A percentile compares a stretch with the other conserved stretches of the same genome.
Conservation (phyloP, 495 filamentous ascomycete species). For the Tricharina praecox region DNA sequence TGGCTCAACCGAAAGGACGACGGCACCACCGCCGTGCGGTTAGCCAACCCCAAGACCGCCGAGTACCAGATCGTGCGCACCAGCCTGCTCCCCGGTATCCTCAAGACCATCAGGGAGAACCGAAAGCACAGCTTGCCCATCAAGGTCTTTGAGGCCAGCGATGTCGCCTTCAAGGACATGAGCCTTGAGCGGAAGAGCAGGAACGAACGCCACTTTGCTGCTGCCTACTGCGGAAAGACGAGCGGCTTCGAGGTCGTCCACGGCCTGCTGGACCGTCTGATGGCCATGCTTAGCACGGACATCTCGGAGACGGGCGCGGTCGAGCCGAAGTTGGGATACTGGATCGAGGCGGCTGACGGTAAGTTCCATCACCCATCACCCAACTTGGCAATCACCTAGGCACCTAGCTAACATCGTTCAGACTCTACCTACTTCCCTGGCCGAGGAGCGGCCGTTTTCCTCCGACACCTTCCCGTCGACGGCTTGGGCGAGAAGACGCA, state of each 20-base stretch:
- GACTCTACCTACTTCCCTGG: conserved; percentile 82
- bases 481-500: not conserved
- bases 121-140: conserved; percentile 77
- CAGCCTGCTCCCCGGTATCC: conserved; percentile 66
- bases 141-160: conserved; percentile 81
- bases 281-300: conserved; percentile 75
- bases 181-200: conserved; percentile 60
- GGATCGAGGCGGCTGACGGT: conserved; percentile 81
- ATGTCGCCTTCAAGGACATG: conserved; percentile 78
- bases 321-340: conserved; percentile 55
- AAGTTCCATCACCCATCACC: conserved; percentile 27
- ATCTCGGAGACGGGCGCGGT: conserved; percentile 42
- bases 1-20: conserved; percentile 90
- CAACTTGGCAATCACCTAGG: conserved; percentile 1
- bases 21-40: conserved; percentile 64
- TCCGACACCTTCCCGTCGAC: conserved; percentile 34
- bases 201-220: conserved; percentile 88
- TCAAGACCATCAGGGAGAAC: conserved; percentile 94
- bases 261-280: conserved; percentile 75
- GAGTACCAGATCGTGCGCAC: conserved; percentile 97
- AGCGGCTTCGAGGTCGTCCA: conserved; percentile 93
- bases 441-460: conserved; percentile 66
- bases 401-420: conserved; percentile 18
- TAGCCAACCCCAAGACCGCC: conserved; percentile 87
- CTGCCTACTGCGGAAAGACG: conserved; percentile 89